A percentile compares a stretch with the other conserved stretches of the same genome.
phyloP scores from a whole-genome alignment of 2,329 filamentous ascomycete genomes.

The Sporothrix pallida region DNA sequence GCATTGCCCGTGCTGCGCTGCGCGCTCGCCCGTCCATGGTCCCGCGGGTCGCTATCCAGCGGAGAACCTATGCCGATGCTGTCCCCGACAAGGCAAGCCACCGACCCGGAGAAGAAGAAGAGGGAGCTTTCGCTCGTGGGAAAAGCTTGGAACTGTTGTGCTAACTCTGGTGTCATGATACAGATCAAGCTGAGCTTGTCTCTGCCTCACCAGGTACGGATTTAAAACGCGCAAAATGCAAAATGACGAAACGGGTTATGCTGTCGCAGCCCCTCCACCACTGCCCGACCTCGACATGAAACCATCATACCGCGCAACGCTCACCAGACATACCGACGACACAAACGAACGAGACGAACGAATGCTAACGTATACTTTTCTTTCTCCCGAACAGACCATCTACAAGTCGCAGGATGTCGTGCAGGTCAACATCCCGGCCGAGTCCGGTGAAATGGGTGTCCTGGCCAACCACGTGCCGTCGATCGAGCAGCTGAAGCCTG shows the following conservation, averaged over 20 bases:
- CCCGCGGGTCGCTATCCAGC: slow-evolving; percentile 72
- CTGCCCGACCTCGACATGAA: no score
- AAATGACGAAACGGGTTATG: slow-evolving; percentile 7
- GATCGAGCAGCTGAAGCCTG: slow-evolving; percentile 98
- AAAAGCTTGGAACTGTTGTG: not conserved
- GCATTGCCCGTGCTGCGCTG: slow-evolving; percentile 88
- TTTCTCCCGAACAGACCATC: slow-evolving; percentile 55
- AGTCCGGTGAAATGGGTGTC: slow-evolving; percentile 99
- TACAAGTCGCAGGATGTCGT: slow-evolving; percentile 74
- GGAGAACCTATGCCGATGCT: slow-evolving; percentile 89
- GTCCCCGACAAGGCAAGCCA: slow-evolving; percentile 76
- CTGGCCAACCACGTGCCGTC: slow-evolving; percentile 98
- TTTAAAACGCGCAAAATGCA: slow-evolving; percentile 32
- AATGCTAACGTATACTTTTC: slow-evolving; percentile 4
- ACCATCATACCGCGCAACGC: not conserved
- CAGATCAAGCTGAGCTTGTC: slow-evolving; percentile 96
- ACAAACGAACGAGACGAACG: not conserved
- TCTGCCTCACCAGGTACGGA: slow-evolving; percentile 95
- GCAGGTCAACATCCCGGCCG: slow-evolving; percentile 98
- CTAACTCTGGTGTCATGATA: slow-evolving; percentile 21
- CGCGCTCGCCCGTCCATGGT: slow-evolving; percentile 76
- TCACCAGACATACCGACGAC: not conserved
- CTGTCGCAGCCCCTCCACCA: not conserved
- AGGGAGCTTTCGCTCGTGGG: not conserved
- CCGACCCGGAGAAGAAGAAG: not conserved